These are phyloP conservation scores for Moesziomyces globuligerus DNA, from an alignment of 1,284 basidiomycete species.

Conservation along the genomic window DNA sequence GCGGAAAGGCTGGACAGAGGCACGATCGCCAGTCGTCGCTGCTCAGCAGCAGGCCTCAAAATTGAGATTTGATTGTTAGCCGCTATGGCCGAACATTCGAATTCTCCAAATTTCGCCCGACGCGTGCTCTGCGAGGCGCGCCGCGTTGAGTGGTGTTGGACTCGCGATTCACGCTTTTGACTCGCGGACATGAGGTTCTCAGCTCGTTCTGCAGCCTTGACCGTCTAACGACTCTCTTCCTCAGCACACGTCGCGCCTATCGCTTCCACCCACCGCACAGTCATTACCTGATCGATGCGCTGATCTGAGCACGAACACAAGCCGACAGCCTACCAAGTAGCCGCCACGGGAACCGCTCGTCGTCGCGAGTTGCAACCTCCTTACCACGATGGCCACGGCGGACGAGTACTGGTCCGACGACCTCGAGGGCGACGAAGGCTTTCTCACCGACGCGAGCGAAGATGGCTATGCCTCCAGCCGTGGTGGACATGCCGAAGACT, in stretches of 20 bases:
- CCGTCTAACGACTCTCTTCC: too few species aligned
- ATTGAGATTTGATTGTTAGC: neutral
- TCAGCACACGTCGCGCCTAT: too few species aligned
- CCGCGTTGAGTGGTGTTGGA: constrained; percentile 49
- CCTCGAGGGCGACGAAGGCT: constrained; percentile 46
- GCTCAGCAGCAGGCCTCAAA: neutral
- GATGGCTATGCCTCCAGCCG: constrained; percentile 23
- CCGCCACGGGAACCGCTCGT: too few species aligned
- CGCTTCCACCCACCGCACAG: too few species aligned
- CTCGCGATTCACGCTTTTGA: constrained; percentile 19
- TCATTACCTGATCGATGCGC: neutral
- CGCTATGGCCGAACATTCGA: neutral
- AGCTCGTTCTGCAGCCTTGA: neutral
- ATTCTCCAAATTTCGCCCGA: neutral
- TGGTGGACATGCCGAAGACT: constrained; percentile 4
- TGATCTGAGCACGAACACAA: neutral
- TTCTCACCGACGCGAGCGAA: constrained; percentile 37
- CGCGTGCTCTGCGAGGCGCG: constrained; percentile 23
- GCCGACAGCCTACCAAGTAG: neutral
- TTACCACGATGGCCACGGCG: constrained; percentile 27
- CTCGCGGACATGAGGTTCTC: neutral
- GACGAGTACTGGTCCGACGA: constrained; percentile 54
- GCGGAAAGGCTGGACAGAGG: too few species aligned
- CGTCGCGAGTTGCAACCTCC: neutral
- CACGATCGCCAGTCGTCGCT: neutral